Evolutionary conservation across 2,329 filamentous ascomycete genomes (phyloP).

Genomic region (Bipolaris zeicola): DNA sequence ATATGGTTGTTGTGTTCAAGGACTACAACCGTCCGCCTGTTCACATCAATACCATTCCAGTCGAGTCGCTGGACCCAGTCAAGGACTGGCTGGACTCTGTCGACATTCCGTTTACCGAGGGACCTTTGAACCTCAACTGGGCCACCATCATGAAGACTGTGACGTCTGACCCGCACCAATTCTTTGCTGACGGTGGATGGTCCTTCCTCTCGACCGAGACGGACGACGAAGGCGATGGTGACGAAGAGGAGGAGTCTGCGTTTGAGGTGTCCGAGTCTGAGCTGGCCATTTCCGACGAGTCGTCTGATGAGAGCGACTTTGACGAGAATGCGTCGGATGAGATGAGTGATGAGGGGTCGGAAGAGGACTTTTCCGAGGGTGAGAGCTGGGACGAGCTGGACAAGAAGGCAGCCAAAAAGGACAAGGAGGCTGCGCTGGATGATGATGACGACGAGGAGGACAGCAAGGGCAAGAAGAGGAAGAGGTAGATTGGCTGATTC

Average conservation of each 20-base stretch:
- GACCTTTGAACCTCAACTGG: constrained; percentile 97
- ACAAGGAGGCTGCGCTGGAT: constrained; percentile 60
- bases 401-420: constrained; percentile 75
- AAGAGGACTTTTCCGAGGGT: constrained; percentile 63
- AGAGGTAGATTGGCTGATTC: constrained; percentile 20
- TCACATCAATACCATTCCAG: constrained; percentile 97
- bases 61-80: constrained; percentile 90
- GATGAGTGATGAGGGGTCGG: constrained; percentile 68
- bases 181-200: constrained; percentile 96
- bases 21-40: constrained; percentile 89
- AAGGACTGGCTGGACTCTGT: constrained; percentile 98
- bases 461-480: constrained; percentile 74
- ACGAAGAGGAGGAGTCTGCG: constrained; percentile 84
- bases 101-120: constrained; percentile 92
- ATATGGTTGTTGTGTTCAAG: constrained; percentile 97
- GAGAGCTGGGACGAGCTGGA: constrained; percentile 96
- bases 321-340: constrained; percentile 86
- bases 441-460: constrained; percentile 61
- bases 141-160: constrained; percentile 99
- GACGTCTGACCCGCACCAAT: constrained; percentile 87
- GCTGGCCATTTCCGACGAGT: constrained; percentile 72
- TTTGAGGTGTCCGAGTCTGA: constrained; percentile 92
- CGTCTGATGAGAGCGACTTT: constrained; percentile 87
- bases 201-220: constrained; percentile 86
- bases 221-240: constrained; percentile 77